Conservation (phyloP, 805 yeast species). For the Candida peoriensis region DNA sequence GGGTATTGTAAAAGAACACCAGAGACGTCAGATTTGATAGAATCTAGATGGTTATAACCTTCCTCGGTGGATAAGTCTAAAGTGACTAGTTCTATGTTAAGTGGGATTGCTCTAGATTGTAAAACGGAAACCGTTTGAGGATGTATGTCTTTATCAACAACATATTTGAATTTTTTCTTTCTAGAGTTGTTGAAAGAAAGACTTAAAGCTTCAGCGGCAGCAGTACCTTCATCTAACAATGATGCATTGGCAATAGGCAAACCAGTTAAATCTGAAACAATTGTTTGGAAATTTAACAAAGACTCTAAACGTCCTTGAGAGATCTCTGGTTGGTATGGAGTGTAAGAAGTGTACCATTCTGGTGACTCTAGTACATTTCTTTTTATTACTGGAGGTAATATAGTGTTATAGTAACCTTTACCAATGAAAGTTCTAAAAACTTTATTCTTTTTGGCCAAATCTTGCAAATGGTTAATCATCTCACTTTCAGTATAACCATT, state of each 20-base stretch:
- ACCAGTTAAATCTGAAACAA: constrained; percentile 86
- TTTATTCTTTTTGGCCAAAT: constrained; percentile 71
- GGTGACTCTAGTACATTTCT: constrained; percentile 90
- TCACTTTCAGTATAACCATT: constrained; percentile 79
- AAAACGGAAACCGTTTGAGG: constrained; percentile 84
- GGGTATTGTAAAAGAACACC: constrained; percentile 93
- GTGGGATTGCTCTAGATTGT: constrained; percentile 70
- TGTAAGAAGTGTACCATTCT: constrained; percentile 98
- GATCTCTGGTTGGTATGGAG: constrained; percentile 98
- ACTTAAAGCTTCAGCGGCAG: constrained; percentile 96
- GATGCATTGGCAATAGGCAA: constrained; percentile 94
- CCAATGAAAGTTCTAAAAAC: constrained; percentile 78
- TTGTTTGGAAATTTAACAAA: constrained; percentile 87
- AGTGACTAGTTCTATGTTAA: constrained; percentile 58
- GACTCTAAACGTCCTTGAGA: constrained; percentile 95
- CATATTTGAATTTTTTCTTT: constrained; percentile 63
- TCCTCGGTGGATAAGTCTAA: constrained; percentile 47
- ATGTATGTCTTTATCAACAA: constrained; percentile 72
- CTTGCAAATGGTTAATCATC: constrained; percentile 62
- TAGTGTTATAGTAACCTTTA: constrained; percentile 90
- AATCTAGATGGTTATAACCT: constrained; percentile 31
- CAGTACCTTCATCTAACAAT: constrained; percentile 91
- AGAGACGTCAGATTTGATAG: constrained; percentile 40
- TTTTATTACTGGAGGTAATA: constrained; percentile 86
- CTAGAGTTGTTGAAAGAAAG: constrained; percentile 63